These are phyloP conservation scores for Basidiobolus heterosporus DNA, from an alignment of 371 early-diverging fungal genomes.

Conservation along the genomic window DNA sequence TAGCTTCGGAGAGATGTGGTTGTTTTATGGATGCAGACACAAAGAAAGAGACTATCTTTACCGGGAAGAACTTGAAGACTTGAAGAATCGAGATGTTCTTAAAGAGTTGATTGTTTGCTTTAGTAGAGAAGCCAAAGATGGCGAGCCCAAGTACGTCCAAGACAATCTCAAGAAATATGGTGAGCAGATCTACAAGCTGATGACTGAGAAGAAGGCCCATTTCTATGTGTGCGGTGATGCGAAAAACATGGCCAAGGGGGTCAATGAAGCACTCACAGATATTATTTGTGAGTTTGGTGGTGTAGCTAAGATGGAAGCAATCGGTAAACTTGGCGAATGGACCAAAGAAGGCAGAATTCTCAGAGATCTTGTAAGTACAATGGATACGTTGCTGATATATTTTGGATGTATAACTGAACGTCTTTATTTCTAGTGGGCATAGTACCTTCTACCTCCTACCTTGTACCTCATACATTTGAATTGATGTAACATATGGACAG, in stretches of 20 bases:
- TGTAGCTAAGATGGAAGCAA: constrained; percentile 29
- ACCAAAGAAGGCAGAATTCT: constrained; percentile 42
- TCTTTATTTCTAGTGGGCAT: not conserved
- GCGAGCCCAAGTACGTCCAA: constrained; percentile 63
- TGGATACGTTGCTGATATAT: too few species aligned
- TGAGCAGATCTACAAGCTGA: constrained; percentile 29
- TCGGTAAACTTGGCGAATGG: constrained; percentile 40
- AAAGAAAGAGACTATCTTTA: constrained; percentile 44
- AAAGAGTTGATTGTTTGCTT: constrained; percentile 32
- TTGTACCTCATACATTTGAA: too few species aligned
- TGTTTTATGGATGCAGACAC: constrained; percentile 64
- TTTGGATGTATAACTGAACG: not conserved
- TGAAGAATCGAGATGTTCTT: constrained; percentile 29
- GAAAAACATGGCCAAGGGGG: constrained; percentile 74
- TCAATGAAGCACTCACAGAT: constrained; percentile 54
- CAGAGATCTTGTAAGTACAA: constrained; percentile 41
- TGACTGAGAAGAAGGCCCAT: constrained; percentile 35
- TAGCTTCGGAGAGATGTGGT: constrained; percentile 27
- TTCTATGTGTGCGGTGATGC: constrained; percentile 83
- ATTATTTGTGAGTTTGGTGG: constrained; percentile 34
- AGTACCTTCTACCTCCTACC: too few species aligned
- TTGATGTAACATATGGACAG: too few species aligned
- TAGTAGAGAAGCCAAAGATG: constrained; percentile 22
- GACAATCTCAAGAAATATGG: constrained; percentile 39
- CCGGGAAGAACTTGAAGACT: constrained; percentile 28